Evolutionary conservation across 805 yeast genomes (phyloP), one percentile per base, ranked within the genome.

Genomic region (Suhomyces sp.): DNA sequence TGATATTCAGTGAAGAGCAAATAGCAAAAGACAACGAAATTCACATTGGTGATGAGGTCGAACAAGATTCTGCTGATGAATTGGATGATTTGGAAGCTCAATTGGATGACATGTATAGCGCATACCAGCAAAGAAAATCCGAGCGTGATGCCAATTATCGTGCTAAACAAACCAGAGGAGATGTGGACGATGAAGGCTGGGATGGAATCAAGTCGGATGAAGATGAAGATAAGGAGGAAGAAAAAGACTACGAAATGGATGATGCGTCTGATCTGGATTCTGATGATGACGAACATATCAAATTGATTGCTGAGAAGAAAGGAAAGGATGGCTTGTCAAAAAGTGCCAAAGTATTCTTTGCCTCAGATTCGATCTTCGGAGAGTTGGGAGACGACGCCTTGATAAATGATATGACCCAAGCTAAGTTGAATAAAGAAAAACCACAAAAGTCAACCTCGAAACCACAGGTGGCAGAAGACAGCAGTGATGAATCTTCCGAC

Each of bases 61-160:
- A 52, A 13, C 59, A 55, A 21, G 68, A 72, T 57, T 65, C 76
- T 22, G 84, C 69, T 4, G 87, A 80, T 22, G 86, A 82, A 57
- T 63, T 75, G 8, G 92, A 84, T 62, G 82, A 79, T 56, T 78
- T 94, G 53, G 99, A 92, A 63, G 83, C 81, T 8, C 88, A 91
- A 71, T 77, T 94, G 52, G 90, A 92, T 65, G 79, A 77, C 53
- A 89, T 91, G 97, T 92, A 92, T 64, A 72, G 76, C 47, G 75
- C 80, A 39, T 90, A 82, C 66, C 89, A 89, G 65, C 80, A 82
- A 54, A 73, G 82, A 58, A 81, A 76, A 64, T 77, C 87, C 27
- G 91, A 87, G 65, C 79, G 81, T 59, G 86, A 86, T 66, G 85
- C 91, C 8, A 85, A 81, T 46, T 78, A 76, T 60, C 78, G 81